A percentile compares a stretch with the other conserved stretches of the same genome.
Conservation (phyloP, 2,329 filamentous ascomycete genomes). For the Sphaceloma murrayae region DNA sequence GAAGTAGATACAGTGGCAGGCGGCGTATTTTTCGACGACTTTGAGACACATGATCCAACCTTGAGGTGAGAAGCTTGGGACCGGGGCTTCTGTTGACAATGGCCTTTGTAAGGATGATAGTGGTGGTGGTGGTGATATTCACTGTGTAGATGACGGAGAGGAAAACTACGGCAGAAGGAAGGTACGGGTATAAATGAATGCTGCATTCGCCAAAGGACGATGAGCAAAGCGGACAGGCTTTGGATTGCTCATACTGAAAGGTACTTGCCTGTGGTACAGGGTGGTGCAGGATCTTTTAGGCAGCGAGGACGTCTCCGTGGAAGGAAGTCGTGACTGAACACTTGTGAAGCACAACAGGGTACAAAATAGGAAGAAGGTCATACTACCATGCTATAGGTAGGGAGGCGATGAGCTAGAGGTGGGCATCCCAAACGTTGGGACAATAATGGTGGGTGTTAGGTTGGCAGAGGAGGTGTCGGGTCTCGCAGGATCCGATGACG, state of each 20-base stretch:
- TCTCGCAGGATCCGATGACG: too few species aligned
- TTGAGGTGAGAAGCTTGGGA: background rate
- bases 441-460: background rate
- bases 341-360: background rate
- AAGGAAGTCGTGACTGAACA: background rate
- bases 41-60: conserved; percentile 65
- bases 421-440: background rate
- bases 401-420: background rate
- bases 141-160: background rate
- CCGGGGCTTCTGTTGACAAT: background rate
- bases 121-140: too few species aligned
- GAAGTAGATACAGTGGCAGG: conserved; percentile 82
- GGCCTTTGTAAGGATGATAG: background rate
- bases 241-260: background rate
- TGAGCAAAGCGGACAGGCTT: background rate
- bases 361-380: conserved; percentile 2
- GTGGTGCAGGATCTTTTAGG: conserved; percentile 2
- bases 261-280: background rate
- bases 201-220: too few species aligned
- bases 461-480: background rate
- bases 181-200: too few species aligned
- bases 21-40: conserved; percentile 74
- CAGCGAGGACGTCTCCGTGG: background rate
- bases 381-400: background rate
- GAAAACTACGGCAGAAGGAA: background rate